Evolutionary conservation across 108 stramenopile species (phyloP), one percentile per base, ranked within the genome.

Genomic region (Bacterosira constricta): DNA sequence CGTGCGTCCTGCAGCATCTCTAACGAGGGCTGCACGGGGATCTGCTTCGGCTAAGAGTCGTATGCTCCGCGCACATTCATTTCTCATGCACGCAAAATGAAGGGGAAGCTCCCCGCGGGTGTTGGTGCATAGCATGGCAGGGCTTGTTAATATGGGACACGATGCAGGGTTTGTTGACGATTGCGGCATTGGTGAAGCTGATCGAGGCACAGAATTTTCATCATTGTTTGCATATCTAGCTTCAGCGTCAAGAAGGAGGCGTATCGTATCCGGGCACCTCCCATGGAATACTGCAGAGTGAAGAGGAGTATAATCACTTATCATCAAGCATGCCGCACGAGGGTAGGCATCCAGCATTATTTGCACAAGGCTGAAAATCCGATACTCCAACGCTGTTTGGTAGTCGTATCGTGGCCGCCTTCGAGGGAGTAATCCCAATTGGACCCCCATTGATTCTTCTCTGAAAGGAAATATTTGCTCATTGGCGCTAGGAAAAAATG

Each of bases 211-310:
- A n/a, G n/a, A n/a, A n/a, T 39, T 53, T 32, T 42, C 39, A 52
- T 57, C 54, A 23, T 29, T 41, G n/a, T 60, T 21, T 23, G 36
- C 20, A 57, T 51, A 72, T 36, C 58, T 41, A 21, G 50, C 54
- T 68, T 87, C 90, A 7, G 88, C 85, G 15, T 79, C 56, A 27
- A 91, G 56, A 8, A 91, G 66, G 4, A 89, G 58, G 20, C 77
- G 79, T 39, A 91, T 82, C 6, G 88, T 91, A 44, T 88, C 76
- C 1, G 88, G 72, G 61, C 82, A 87, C 68, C 90, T 57, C 44
- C 90, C 90, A 68, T 91, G 90, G 68, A 91, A 91, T 0, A 88
- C 88, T 0, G 88, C 90, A 6, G 88, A 89, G 70, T 91, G 90
- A 52, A 91, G 67, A 2, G 88, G 86, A 13, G 90, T 89, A 54